Evolutionary conservation across 2,329 filamentous ascomycete species (phyloP), one percentile per base, ranked within the genome.

Genomic region (Pseudocercospora eumusae): DNA sequence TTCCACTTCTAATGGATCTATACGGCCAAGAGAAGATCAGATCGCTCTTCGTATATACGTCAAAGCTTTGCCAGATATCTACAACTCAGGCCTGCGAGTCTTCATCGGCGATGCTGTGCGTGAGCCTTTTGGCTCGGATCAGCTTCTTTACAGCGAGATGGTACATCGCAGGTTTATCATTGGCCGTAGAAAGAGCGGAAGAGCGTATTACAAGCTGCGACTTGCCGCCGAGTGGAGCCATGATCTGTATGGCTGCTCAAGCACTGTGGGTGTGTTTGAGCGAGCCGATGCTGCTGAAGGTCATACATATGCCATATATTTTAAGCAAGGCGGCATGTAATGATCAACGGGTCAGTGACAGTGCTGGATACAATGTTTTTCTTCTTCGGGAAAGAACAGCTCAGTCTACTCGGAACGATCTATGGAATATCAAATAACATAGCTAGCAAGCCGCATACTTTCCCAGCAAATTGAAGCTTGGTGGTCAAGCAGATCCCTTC

Each of bases 211-310:
- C 2, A 45, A 31, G 21, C 21, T 25, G 15, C 33, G 49, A 40
- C 42, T 28, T 15, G 18, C 33, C 20, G 49, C 57, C 9, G 28
- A 59, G 13, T 59, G 57, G 49, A 33, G 27, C 8, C 25, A 8
- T 6, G 23, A 45, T 27, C 28, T 23, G 23, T 33, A 45, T 31
- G 57, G 31, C n/a, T 59, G 57, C 28, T 33, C 57, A 20, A 59
- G 42, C 27, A 49, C 52, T 4, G 57, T 59, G 2, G 57, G 57
- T 44, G 31, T 59, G 21, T 59, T 59, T 15, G 45, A 47, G 18
- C 27, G 57, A 20, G 57, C 18, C 11, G 33, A 33, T 11, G 57
- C 57, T 40, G 57, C 45, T 21, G 21, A 54, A 13, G 57, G 57
- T 8, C 18, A 27, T 20, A 54, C 31, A 8, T 27, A 53, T 11